Evolutionary conservation across 192 early-diverging fungal species (phyloP).

Genomic region (Coemansia sp.): DNA sequence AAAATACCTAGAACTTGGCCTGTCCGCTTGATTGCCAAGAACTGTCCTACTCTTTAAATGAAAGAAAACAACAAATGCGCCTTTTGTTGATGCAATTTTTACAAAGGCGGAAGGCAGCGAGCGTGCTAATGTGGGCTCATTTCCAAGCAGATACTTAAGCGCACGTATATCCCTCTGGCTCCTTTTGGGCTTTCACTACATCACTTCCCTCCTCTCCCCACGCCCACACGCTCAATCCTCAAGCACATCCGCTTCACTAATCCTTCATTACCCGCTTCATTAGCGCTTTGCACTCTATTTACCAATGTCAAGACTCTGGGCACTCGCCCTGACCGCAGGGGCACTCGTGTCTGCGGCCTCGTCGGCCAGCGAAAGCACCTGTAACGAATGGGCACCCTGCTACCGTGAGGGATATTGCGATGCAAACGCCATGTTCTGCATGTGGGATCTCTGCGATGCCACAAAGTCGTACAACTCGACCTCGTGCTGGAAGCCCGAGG

Average conservation of each 20-base stretch:
- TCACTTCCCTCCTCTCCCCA: too few relatives aligned
- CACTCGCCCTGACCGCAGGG: conserved; percentile 13
- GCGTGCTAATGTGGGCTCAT: neutral
- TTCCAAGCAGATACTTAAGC: neutral
- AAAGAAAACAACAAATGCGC: neutral
- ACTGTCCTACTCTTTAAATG: neutral
- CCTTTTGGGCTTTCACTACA: too few relatives aligned
- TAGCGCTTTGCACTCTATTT: neutral
- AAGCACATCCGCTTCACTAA: too few relatives aligned
- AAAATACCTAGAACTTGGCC: neutral
- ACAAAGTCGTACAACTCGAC: conserved; percentile 37
- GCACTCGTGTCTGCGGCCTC: conserved; percentile 10
- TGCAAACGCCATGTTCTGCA: conserved; percentile 41
- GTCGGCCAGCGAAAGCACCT: conserved; percentile 14
- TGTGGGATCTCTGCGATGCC: conserved; percentile 38
- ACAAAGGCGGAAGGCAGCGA: neutral
- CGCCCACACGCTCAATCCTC: too few relatives aligned
- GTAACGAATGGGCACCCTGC: conserved; percentile 31
- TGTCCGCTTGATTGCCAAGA: too few relatives aligned
- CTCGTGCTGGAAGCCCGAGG: conserved; percentile 45
- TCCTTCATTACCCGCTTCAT: neutral
- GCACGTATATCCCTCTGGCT: neutral
- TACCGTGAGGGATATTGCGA: conserved; percentile 49
- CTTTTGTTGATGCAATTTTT: neutral
- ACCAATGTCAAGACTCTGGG: conserved; percentile 14